Conservation (phyloP, 768 basidiomycete genomes). For the Pseudohyphozyma bogoriensis region DNA sequence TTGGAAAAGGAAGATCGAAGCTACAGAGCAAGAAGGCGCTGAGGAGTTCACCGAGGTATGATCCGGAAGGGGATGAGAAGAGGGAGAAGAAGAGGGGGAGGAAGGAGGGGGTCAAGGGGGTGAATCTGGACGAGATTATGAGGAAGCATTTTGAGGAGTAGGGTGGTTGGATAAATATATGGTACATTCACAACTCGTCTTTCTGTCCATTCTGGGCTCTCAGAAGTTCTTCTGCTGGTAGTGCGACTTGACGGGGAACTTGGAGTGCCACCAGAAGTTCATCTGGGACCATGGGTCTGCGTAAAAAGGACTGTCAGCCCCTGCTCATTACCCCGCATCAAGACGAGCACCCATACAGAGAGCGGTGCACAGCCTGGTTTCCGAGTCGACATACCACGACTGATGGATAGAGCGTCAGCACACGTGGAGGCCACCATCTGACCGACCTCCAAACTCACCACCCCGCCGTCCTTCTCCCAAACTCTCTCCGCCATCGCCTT, state of each 20-base stretch:
- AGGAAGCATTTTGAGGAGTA: no score
- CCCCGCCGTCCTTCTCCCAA: conserved; percentile 23
- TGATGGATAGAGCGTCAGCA: background rate
- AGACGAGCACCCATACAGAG: background rate
- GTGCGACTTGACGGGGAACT: conserved; percentile 10
- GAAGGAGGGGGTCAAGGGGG: conserved; percentile 1
- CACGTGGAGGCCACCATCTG: no score
- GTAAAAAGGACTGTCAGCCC: background rate
- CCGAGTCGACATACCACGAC: conserved; percentile 27
- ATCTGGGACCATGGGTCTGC: background rate
- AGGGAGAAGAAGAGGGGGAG: conserved; percentile 2
- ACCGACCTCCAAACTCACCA: background rate
- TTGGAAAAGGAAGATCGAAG: conserved; percentile 10
- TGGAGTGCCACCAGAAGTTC: conserved; percentile 22
- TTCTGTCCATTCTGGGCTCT: no score
- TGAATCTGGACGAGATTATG: no score
- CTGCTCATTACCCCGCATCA: background rate
- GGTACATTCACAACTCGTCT: no score
- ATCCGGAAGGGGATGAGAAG: conserved; percentile 1
- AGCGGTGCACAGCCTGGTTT: conserved; percentile 14
- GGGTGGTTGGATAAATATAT: no score
- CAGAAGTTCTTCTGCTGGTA: conserved; percentile 1
- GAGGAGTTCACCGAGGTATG: conserved; percentile 7
- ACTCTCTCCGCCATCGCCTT: conserved; percentile 24
- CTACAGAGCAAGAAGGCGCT: conserved; percentile 19